Base-by-base conservation (phyloP, 306 rosid genomes). In the Casuarina equisetifolia region DNA sequence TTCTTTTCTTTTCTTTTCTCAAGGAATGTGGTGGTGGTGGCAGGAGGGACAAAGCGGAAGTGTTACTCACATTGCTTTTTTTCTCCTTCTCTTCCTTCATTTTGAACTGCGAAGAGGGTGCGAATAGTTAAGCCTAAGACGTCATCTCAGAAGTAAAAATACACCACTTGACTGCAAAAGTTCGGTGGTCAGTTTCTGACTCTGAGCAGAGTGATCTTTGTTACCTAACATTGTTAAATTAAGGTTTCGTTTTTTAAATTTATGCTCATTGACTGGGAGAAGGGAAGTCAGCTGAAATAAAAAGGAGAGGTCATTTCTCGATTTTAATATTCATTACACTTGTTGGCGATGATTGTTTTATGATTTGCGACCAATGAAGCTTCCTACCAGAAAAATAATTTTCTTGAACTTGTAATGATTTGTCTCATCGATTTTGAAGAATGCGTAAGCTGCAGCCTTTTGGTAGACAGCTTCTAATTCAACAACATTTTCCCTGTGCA, bases 101-200 rank as follows among this genome's bases (percentile, higher is more conserved):
- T 46, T 7, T 11, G 50, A 46, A 1, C 50, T 46, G 50, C 50
- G 9, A 9, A 46, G 39, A 57, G 20, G 32, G 3, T 36, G 69
- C 44, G 13, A 62, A 62, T 62, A 36, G 2, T 62, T 62, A 44
- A 38, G 36, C 20, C 45, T 62, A 62, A 36, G 69, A 62, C 43
- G 44, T 62, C 45, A 62, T 62, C 45, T 62, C 9, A 36, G 45
- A 62, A 62, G 69, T 9, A 39, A 44, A 58, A 39, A 13, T 43
- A 36, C 38, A 39, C 69, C 45, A 10, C 69, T 12, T 62, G 69
- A 62, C 69, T 62, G 6, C 69, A 62, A 63, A 48, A 63, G 69
- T 43, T 45, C 45, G 13, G 19, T 63, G 43, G 3, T 63, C 42
- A 63, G 38, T 32, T 6, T 36, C 45, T 38, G 38, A 63, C n/a